phyloP scores from a whole-genome alignment of 768 basidiomycete species.

The Coprinopsis marcescibilis region DNA sequence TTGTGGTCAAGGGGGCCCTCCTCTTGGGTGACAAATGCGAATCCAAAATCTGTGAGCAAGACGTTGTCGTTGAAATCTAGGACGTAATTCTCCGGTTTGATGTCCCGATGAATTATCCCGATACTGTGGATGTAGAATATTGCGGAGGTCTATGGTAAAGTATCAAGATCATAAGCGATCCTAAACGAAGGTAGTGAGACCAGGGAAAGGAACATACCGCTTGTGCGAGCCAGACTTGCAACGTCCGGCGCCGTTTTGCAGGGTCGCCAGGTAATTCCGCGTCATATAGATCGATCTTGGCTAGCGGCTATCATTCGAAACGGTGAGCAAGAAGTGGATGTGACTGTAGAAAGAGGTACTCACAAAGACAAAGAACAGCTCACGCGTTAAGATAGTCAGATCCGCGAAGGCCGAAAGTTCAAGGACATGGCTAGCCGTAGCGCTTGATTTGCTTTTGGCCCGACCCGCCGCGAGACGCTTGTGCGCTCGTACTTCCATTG shows the following conservation, averaged over 20 bases:
- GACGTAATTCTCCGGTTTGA: constrained; percentile 14
- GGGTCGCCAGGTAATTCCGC: neutral
- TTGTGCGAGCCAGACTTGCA: constrained; percentile 4
- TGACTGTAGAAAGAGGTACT: too few relatives aligned
- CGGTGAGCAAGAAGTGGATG: too few relatives aligned
- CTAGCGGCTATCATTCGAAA: neutral
- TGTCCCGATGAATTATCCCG: constrained; percentile 16
- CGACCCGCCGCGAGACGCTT: too few relatives aligned
- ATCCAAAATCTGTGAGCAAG: constrained; percentile 12
- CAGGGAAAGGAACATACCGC: neutral
- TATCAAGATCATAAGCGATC: too few relatives aligned
- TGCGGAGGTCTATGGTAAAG: constrained; percentile 6
- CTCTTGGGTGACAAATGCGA: neutral
- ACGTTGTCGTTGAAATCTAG: constrained; percentile 10
- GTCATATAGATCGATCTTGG: neutral
- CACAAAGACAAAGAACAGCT: too few relatives aligned
- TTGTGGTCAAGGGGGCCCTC: neutral
- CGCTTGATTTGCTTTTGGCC: too few relatives aligned
- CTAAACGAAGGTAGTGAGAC: neutral
- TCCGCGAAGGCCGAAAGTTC: too few relatives aligned
- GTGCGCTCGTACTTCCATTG: too few relatives aligned
- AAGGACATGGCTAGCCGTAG: too few relatives aligned
- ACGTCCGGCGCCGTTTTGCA: neutral
- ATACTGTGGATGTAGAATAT: constrained; percentile 13
- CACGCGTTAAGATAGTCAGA: too few relatives aligned